A percentile compares a stretch with the other conserved stretches of the same genome.
Conservation (phyloP, 345 rosid species). For the Arabidopsis suecica region DNA sequence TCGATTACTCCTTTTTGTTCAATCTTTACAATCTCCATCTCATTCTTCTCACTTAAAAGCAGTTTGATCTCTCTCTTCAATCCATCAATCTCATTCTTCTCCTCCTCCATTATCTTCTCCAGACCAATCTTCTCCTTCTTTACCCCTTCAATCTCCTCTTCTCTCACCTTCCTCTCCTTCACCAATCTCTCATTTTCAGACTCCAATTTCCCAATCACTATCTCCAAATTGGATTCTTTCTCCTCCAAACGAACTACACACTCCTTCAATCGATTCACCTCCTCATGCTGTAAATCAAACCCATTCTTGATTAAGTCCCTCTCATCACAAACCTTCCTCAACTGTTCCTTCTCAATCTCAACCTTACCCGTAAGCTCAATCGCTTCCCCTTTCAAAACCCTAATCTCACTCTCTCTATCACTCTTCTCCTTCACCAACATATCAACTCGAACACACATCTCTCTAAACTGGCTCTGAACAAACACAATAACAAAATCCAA, state of each 20-base stretch:
- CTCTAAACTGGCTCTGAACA: constrained; percentile 51
- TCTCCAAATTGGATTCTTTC: constrained; percentile 39
- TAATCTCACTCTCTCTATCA: constrained; percentile 50
- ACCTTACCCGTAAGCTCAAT: constrained; percentile 40
- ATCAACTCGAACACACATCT: constrained; percentile 46
- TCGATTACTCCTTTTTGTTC: constrained; percentile 40
- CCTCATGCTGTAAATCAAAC: constrained; percentile 44
- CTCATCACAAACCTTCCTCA: constrained; percentile 48
- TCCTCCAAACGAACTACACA: constrained; percentile 51
- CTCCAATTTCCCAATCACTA: constrained; percentile 46
- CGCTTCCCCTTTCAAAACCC: constrained; percentile 46
- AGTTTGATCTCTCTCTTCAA: constrained; percentile 48
- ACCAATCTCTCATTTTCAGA: constrained; percentile 42
- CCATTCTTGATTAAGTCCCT: constrained; percentile 51
- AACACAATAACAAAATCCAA: constrained; percentile 46
- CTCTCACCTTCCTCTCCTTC: constrained; percentile 46
- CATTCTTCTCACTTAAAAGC: constrained; percentile 49
- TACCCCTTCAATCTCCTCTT: constrained; percentile 32
- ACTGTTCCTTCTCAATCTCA: constrained; percentile 47
- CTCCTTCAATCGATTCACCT: constrained; percentile 45
- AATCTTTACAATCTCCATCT: constrained; percentile 47
- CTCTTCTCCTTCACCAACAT: constrained; percentile 44
- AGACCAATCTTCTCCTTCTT: constrained; percentile 45
- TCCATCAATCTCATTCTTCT: constrained; percentile 39
- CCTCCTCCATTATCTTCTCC: constrained; percentile 46